Base-by-base conservation (phyloP, 2,329 filamentous ascomycete genomes). In the Camptophora hylomeconis region DNA sequence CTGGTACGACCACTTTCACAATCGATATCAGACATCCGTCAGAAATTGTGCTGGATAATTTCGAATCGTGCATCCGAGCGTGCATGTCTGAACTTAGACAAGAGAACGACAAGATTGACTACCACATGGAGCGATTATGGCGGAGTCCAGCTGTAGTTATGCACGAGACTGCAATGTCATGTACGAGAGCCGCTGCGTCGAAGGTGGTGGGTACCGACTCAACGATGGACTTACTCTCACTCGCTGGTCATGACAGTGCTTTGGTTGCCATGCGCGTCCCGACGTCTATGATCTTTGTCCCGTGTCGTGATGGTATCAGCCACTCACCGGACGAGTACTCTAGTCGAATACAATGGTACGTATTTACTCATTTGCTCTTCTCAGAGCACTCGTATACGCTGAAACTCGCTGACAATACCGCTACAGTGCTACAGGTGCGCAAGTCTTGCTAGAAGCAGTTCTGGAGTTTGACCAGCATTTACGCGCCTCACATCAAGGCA, bases 211-310 rank as follows among this genome's bases (percentile, higher is more conserved):
- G 13, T 15, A 14, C 5, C 11, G 5, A 5, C 12, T 26, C 13
- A 7, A 7, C 11, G 5, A 11, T 27, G 25, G 13, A 12, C 25
- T 27, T 6, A 27, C 16, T n/a, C n/a, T n/a, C 9, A 5, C 25
- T 10, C 5, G 17, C 11, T 23, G 72, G 73, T 0, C 72, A 78
- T 50, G 72, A 76, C 41, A 73, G 66, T 38, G 70, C 75, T 8
- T 72, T 73, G 36, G 65, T 72, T 3, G 72, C 65, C 28, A 63
- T 65, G 38, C 56, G 58, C 14, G 70, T 67, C 24, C 73, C 72
- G 11, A 75, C 72, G 2, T 67, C 67, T 28, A 78, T 78, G 73
- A 72, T 77, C 17, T 78, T 78, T 40, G 67, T 75, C n/a, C 70
- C 71, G 3, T 75, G 69, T 37, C 65, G 61, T 45, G 65, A 73